A percentile compares a stretch with the other conserved stretches of the same genome.
Evolutionary conservation across 1,284 basidiomycete species (phyloP).

Genomic region (Amylostereum chailletii): DNA sequence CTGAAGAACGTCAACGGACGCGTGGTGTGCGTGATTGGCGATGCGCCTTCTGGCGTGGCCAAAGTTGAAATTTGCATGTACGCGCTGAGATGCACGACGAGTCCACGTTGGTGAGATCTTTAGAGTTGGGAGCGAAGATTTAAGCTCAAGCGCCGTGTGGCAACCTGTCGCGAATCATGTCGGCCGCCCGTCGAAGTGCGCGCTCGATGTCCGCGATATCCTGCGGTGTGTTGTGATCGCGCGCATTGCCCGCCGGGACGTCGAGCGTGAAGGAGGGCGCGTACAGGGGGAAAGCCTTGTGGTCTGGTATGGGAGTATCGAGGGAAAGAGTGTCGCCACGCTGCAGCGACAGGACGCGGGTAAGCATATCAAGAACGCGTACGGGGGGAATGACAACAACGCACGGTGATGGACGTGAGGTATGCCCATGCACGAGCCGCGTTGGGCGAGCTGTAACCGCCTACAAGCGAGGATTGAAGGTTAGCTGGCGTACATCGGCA

Average conservation of each 20-base stretch:
- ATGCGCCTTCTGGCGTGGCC: no score
- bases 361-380: neutral
- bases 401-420: slow-evolving; percentile 66
- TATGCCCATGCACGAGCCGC: slow-evolving; percentile 80
- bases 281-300: slow-evolving; percentile 60
- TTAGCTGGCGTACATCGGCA: neutral
- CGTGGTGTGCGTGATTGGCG: no score
- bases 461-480: slow-evolving; percentile 24
- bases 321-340: slow-evolving; percentile 41
- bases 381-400: slow-evolving; percentile 16
- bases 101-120: no score
- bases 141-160: no score
- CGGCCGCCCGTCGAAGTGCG: no score
- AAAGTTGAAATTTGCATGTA: no score
- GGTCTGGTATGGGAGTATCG: slow-evolving; percentile 64
- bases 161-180: no score
- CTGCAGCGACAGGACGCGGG: slow-evolving; percentile 24
- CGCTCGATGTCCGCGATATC: no score
- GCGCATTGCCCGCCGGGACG: slow-evolving; percentile 61
- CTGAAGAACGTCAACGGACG: no score
- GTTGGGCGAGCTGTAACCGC: slow-evolving; percentile 79
- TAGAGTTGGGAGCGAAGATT: no score
- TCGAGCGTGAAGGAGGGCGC: slow-evolving; percentile 76
- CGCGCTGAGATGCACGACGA: no score
- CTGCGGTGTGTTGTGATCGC: slow-evolving; percentile 48